phyloP scores from a whole-genome alignment of 106 monocot genomes.

The Phalaenopsis aphrodite region DNA sequence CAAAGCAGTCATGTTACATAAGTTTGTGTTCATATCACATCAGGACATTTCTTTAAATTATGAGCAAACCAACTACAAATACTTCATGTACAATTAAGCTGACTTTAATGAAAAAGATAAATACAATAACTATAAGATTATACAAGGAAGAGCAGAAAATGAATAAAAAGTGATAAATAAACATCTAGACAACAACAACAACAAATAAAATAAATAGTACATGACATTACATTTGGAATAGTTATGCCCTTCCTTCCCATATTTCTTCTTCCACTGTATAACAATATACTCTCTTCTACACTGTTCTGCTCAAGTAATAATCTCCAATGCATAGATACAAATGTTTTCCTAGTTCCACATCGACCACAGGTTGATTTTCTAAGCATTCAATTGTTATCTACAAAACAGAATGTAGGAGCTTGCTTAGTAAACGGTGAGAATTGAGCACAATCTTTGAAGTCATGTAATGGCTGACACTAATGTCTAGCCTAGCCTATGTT shows the following conservation, averaged over 20 bases:
- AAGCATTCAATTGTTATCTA: slow-evolving; percentile 74
- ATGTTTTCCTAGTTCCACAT: slow-evolving; percentile 54
- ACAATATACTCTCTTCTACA: not conserved
- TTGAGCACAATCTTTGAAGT: not conserved
- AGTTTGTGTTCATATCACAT: too few species aligned
- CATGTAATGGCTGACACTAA: not conserved
- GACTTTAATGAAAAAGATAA: not conserved
- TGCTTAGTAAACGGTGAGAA: not conserved
- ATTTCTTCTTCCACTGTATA: too few species aligned
- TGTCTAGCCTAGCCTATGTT: too few species aligned
- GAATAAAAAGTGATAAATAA: not conserved
- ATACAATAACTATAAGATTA: not conserved
- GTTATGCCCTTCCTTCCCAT: too few species aligned
- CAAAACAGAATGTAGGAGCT: not conserved
- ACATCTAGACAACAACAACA: not conserved
- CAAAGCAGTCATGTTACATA: too few species aligned
- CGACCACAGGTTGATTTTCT: slow-evolving; percentile 41
- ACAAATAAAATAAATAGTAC: not conserved
- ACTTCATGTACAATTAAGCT: too few species aligned
- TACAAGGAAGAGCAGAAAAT: not conserved
- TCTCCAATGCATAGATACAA: slow-evolving; percentile 69
- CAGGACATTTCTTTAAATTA: too few species aligned
- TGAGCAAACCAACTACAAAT: too few species aligned
- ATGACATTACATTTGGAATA: not conserved
- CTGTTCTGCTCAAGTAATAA: slow-evolving; percentile 30